These are phyloP conservation scores for Cydonia oblonga DNA, from an alignment of 331 rosid genomes.

Conservation along the genomic window DNA sequence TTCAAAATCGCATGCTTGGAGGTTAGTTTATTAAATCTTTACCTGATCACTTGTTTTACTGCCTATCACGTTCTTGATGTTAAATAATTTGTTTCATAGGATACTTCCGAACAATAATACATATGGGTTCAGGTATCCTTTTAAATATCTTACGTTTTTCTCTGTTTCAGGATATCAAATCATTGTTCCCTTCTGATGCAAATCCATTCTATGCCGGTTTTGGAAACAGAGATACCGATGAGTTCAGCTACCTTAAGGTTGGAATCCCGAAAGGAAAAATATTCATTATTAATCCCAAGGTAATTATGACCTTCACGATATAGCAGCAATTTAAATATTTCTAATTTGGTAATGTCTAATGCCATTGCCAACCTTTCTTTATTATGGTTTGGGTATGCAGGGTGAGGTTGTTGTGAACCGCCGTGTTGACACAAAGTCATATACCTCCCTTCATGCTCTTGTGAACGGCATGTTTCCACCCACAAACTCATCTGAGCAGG, in stretches of 20 bases:
- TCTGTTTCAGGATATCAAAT: constrained; percentile 56
- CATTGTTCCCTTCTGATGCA: constrained; percentile 74
- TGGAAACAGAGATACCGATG: constrained; percentile 95
- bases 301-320: constrained; percentile 22
- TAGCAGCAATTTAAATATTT: neutral
- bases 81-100: neutral
- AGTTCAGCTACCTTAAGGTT: constrained; percentile 84
- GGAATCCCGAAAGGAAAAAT: constrained; percentile 92
- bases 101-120: neutral
- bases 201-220: constrained; percentile 98
- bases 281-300: constrained; percentile 91
- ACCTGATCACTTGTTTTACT: neutral
- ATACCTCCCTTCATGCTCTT: constrained; percentile 70
- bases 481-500: constrained; percentile 56
- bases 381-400: constrained; percentile 38
- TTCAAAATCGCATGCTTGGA: constrained; percentile 90
- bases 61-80: neutral
- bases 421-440: constrained; percentile 57
- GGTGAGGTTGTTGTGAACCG: constrained; percentile 84
- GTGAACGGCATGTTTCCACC: constrained; percentile 92
- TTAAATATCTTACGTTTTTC: neutral
- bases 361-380: constrained; percentile 19
- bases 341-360: neutral
- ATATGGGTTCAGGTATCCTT: no score
- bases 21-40: constrained; percentile 35